Evolutionary conservation across 139 green algal species (phyloP).

Genomic region (Coelastrella sp.): DNA sequence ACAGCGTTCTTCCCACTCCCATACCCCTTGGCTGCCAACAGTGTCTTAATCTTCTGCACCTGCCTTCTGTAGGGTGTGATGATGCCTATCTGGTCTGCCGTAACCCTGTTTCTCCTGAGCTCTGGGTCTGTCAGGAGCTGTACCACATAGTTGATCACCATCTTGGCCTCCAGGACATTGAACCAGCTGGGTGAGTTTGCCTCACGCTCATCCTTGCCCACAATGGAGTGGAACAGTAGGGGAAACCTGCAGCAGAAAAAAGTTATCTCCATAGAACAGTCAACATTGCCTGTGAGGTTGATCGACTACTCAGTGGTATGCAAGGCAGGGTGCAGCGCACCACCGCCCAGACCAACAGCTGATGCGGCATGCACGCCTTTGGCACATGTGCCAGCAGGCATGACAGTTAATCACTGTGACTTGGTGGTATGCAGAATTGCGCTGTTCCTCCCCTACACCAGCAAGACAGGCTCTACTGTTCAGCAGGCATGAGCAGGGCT

Average conservation of each 20-base stretch:
- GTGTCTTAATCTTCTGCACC: constrained; percentile 40
- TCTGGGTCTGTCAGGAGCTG: constrained; percentile 5
- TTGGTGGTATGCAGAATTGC: too few species aligned
- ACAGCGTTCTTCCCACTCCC: too few species aligned
- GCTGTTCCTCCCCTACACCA: too few species aligned
- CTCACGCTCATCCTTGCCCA: constrained; percentile 61
- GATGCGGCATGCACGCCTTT: too few species aligned
- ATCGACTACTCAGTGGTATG: neutral
- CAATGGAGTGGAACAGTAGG: constrained; percentile 62
- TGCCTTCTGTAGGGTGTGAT: constrained; percentile 65
- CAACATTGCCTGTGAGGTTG: neutral
- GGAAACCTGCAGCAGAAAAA: constrained; percentile 45
- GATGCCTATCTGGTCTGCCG: constrained; percentile 51
- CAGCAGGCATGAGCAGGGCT: neutral
- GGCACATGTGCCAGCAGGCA: too few species aligned
- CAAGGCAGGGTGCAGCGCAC: too few species aligned
- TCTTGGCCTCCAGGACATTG: constrained; percentile 53
- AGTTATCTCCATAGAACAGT: neutral
- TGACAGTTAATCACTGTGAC: too few species aligned
- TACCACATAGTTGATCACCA: constrained; percentile 32
- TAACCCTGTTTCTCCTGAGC: constrained; percentile 29
- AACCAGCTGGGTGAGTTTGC: constrained; percentile 61
- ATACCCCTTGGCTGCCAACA: constrained; percentile 39
- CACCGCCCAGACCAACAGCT: too few species aligned
- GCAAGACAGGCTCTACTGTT: too few species aligned